Percentiles rank a stretch among this genome's conserved stretches.
These are phyloP conservation scores for Aspergillus candidus DNA, from an alignment of 2,329 filamentous ascomycete genomes.

Conservation along the genomic window DNA sequence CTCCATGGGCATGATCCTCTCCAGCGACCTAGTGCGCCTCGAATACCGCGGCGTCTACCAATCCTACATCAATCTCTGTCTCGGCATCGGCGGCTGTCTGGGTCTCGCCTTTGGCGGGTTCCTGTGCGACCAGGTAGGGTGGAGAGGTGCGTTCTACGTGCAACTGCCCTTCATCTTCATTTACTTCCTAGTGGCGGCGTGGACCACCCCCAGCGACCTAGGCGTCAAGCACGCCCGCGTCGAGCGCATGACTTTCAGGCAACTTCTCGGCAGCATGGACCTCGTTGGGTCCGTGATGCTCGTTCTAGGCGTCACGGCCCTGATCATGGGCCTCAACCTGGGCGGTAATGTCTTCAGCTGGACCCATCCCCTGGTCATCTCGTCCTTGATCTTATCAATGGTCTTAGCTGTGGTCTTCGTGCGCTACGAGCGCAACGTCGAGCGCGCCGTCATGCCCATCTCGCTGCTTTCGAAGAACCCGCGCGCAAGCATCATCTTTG, in stretches of 20 bases:
- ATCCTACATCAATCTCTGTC: conserved; percentile 36
- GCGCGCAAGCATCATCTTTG: conserved; percentile 45
- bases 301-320: conserved; percentile 41
- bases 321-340: conserved; percentile 48
- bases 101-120: conserved; percentile 36
- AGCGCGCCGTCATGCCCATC: conserved; percentile 47
- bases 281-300: conserved; percentile 45
- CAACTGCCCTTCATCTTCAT: conserved; percentile 47
- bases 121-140: conserved; percentile 36
- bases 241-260: conserved; percentile 35
- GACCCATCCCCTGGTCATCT: conserved; percentile 46
- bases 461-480: conserved; percentile 43
- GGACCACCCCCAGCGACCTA: conserved; percentile 40
- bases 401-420: conserved; percentile 37
- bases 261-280: conserved; percentile 46
- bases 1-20: conserved; percentile 57
- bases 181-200: conserved; percentile 39
- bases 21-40: conserved; percentile 66
- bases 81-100: conserved; percentile 33
- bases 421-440: conserved; percentile 37
- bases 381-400: conserved; percentile 39
- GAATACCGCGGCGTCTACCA: conserved; percentile 49
- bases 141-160: conserved; percentile 42
- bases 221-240: conserved; percentile 41
- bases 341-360: conserved; percentile 49